Conservation (phyloP, 192 early-diverging fungal species). For the Entomortierella chlamydospora region DNA sequence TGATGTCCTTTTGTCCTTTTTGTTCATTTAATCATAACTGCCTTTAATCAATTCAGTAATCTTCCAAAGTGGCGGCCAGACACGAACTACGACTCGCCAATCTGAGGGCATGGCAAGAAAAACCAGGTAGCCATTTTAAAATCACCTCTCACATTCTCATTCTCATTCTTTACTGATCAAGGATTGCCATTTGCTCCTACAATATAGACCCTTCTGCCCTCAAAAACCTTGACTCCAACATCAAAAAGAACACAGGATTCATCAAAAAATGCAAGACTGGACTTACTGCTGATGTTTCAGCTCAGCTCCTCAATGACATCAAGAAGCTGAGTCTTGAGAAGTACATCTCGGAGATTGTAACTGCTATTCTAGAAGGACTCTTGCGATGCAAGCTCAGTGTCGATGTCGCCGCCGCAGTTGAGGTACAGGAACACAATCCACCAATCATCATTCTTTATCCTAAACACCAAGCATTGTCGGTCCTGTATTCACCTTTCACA, state of each 20-base stretch:
- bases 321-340: conserved; percentile 93
- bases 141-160: neutral
- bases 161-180: neutral
- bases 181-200: neutral
- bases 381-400: conserved; percentile 71
- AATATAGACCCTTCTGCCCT: conserved; percentile 54
- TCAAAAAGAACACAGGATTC: conserved; percentile 98
- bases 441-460: too few relatives aligned
- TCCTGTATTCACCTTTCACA: neutral
- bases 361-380: conserved; percentile 82
- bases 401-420: conserved; percentile 86
- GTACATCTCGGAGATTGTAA: conserved; percentile 93
- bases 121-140: conserved; percentile 30
- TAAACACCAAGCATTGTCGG: neutral
- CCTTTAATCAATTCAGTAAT: too few relatives aligned
- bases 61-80: conserved; percentile 34
- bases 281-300: conserved; percentile 70
- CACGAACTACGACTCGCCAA: conserved; percentile 48
- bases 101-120: conserved; percentile 44
- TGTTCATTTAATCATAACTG: too few relatives aligned
- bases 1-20: too few relatives aligned
- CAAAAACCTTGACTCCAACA: conserved; percentile 89
- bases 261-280: conserved; percentile 90
- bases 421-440: conserved; percentile 58
- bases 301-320: conserved; percentile 84